Percentiles rank a stretch among this genome's conserved stretches.
Conservation (phyloP, 495 filamentous ascomycete genomes). For the Hypoxylon intermedium region DNA sequence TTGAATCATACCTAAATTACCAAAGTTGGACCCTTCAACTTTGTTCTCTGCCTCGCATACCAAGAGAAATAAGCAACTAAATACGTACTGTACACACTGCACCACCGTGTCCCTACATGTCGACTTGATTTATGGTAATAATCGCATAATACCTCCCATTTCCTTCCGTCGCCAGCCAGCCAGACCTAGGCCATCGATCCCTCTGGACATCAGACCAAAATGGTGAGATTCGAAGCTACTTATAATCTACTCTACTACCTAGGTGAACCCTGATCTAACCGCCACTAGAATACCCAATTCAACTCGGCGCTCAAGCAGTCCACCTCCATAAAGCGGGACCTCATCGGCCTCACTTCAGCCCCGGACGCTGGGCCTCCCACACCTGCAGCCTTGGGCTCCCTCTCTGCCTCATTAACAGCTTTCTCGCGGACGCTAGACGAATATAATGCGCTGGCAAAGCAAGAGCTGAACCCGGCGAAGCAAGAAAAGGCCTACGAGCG, state of each 20-base stretch:
- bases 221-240: constrained; percentile 16
- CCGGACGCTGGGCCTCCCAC: constrained; percentile 47
- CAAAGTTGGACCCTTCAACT: background rate
- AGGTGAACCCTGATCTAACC: background rate
- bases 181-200: too few relatives aligned
- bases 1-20: too few relatives aligned
- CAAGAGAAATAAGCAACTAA: too few relatives aligned
- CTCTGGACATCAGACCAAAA: constrained; percentile 11
- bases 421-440: constrained; percentile 92
- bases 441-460: constrained; percentile 83
- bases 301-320: constrained; percentile 95
- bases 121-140: too few relatives aligned
- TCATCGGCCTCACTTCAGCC: constrained; percentile 73
- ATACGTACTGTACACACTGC: too few relatives aligned
- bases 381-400: constrained; percentile 49
- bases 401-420: constrained; percentile 83
- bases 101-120: too few relatives aligned
- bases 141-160: too few relatives aligned
- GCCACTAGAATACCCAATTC: constrained; percentile 82
- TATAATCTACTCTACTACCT: background rate
- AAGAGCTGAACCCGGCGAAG: constrained; percentile 84
- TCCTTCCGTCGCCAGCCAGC: too few relatives aligned
- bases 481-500: constrained; percentile 89
- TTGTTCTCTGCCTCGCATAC: constrained; percentile 1
- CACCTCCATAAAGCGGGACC: constrained; percentile 83